A percentile compares a stretch with the other conserved stretches of the same genome.
phyloP scores from a whole-genome alignment of 768 basidiomycete species.

The Solioccasus polychromus region DNA sequence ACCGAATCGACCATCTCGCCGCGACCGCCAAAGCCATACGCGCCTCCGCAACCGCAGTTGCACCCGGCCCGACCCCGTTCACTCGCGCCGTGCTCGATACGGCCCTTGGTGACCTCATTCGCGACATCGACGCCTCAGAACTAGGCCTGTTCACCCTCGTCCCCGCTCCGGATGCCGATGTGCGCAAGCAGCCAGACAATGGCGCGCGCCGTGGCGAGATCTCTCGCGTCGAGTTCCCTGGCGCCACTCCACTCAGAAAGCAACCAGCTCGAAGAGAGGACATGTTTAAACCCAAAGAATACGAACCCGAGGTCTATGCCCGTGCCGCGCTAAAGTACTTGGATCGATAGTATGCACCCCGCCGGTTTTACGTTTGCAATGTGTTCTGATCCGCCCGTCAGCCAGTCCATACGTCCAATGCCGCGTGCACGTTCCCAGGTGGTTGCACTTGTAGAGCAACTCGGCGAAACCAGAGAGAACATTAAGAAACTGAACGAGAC shows the following conservation, averaged over 20 bases:
- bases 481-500: slow-evolving; percentile 35
- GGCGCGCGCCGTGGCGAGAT: slow-evolving; percentile 41
- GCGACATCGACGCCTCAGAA: slow-evolving; percentile 75
- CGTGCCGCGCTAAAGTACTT: slow-evolving; percentile 74
- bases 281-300: slow-evolving; percentile 35
- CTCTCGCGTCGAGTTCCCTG: slow-evolving; percentile 61
- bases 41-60: slow-evolving; percentile 37
- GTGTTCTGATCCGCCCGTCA: slow-evolving; percentile 34
- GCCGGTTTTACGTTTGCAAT: not conserved
- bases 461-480: slow-evolving; percentile 36
- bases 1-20: slow-evolving; percentile 66
- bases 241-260: slow-evolving; percentile 65
- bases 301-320: slow-evolving; percentile 74
- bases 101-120: slow-evolving; percentile 70
- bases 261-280: slow-evolving; percentile 42
- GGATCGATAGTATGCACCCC: slow-evolving; percentile 64
- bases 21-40: slow-evolving; percentile 51
- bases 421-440: slow-evolving; percentile 45
- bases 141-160: slow-evolving; percentile 72
- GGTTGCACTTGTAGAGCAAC: slow-evolving; percentile 35
- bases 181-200: slow-evolving; percentile 27
- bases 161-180: slow-evolving; percentile 31
- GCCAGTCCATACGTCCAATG: slow-evolving; percentile 48
- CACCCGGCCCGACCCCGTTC: slow-evolving; percentile 39
- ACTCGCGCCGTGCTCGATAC: slow-evolving; percentile 62